Percentiles rank a stretch among this genome's conserved stretches.
Conservation (phyloP, 257 asterid species). For the Nyctanthes arbortristis region DNA sequence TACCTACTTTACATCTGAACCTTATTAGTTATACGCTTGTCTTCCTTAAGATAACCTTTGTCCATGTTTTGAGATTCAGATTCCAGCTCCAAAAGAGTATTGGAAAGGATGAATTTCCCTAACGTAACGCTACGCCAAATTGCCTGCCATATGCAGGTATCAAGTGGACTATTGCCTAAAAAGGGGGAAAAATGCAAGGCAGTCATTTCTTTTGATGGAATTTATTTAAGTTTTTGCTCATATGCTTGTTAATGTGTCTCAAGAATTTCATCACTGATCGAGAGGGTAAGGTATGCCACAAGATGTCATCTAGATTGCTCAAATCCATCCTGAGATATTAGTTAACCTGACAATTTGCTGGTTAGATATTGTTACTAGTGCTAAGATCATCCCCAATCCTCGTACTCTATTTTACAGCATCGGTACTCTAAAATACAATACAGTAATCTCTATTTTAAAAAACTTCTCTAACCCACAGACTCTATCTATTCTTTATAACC, state of each 20-base stretch:
- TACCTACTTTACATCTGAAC: neutral
- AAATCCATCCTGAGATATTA: neutral
- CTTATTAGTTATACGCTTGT: neutral
- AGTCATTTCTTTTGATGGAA: neutral
- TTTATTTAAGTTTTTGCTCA: neutral
- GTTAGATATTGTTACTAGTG: neutral
- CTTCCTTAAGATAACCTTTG: neutral
- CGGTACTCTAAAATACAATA: too few relatives aligned
- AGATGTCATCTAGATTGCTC: neutral
- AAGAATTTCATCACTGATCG: neutral
- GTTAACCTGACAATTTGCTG: too few relatives aligned
- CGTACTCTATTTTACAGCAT: too few relatives aligned
- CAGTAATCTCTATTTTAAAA: too few relatives aligned
- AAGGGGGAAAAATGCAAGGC: neutral
- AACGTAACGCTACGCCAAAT: neutral
- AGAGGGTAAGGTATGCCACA: neutral
- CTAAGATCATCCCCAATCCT: too few relatives aligned
- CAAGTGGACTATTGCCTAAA: neutral
- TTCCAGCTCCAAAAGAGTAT: neutral
- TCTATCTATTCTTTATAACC: too few relatives aligned
- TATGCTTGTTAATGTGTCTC: neutral
- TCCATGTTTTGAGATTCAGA: neutral
- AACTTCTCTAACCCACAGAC: too few relatives aligned
- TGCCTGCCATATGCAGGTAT: conserved; percentile 3
- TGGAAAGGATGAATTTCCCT: conserved; percentile 11